Conservation (phyloP, 163 green algal genomes). For the Dunaliella salina region DNA sequence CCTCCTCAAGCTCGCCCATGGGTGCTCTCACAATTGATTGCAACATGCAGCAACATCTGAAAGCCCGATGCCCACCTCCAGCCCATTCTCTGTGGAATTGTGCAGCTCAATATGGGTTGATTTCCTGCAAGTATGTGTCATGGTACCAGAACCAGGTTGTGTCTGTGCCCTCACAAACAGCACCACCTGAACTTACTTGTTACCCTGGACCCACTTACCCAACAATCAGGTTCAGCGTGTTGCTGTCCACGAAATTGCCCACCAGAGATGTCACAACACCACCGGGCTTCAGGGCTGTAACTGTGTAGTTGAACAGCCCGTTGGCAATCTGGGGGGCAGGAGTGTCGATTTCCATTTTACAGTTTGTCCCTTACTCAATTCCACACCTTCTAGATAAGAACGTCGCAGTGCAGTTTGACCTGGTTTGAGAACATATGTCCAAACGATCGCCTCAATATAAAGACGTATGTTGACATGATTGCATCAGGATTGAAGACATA, state of each 20-base stretch:
- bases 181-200: no score
- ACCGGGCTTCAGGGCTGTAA: not conserved
- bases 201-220: not conserved
- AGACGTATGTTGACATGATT: no score
- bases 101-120: constrained; percentile 89
- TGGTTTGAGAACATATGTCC: no score
- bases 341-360: not conserved
- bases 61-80: constrained; percentile 53
- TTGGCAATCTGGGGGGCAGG: not conserved
- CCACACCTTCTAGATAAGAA: no score
- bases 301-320: not conserved
- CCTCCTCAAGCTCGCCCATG: no score
- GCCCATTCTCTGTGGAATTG: constrained; percentile 68
- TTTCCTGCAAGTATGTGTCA: constrained; percentile 58
- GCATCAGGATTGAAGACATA: no score
- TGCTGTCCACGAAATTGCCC: not conserved
- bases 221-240: not conserved
- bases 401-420: no score
- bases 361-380: no score
- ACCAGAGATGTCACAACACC: not conserved
- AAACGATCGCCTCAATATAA: no score
- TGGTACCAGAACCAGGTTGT: no score
- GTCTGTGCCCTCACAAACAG: no score
- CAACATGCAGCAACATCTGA: not conserved
- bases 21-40: not conserved